These are phyloP conservation scores for Neurospora sp. DNA, from an alignment of 495 filamentous ascomycete species.

Conservation along the genomic window DNA sequence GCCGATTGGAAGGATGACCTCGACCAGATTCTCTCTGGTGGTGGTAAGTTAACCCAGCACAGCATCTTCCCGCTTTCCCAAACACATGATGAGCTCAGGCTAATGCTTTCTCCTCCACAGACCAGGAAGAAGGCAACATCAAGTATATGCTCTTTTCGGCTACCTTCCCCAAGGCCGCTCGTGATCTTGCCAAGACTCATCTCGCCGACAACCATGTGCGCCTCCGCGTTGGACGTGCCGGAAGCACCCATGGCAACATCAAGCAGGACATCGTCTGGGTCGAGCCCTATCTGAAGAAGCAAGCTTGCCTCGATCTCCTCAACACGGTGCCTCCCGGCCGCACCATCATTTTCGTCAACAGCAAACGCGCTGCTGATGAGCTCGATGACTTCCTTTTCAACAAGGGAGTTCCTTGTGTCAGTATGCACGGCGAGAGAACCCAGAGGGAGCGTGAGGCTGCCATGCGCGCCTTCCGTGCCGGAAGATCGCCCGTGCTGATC, in stretches of 20 bases:
- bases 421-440: constrained; percentile 78
- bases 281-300: constrained; percentile 50
- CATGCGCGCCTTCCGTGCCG: constrained; percentile 73
- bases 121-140: constrained; percentile 69
- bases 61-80: background rate
- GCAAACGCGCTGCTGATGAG: constrained; percentile 60
- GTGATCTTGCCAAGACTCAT: constrained; percentile 63
- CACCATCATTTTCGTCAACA: constrained; percentile 90
- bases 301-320: constrained; percentile 64
- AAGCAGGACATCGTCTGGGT: constrained; percentile 62
- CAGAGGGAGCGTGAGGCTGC: constrained; percentile 91
- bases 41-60: constrained; percentile 43
- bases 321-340: constrained; percentile 55
- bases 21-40: constrained; percentile 60
- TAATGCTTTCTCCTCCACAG: constrained; percentile 29
- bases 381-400: constrained; percentile 86
- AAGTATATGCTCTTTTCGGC: constrained; percentile 90
- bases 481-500: constrained; percentile 65
- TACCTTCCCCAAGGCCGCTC: constrained; percentile 72
- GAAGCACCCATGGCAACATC: constrained; percentile 69
- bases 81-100: background rate
- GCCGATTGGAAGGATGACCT: constrained; percentile 65
- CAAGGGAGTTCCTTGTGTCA: constrained; percentile 63
- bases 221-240: constrained; percentile 75
- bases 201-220: constrained; percentile 62